Evolutionary conservation across 148 eudicot species (phyloP), one percentile per base, ranked within the genome.

Genomic region (Fagopyrum esculentum): DNA sequence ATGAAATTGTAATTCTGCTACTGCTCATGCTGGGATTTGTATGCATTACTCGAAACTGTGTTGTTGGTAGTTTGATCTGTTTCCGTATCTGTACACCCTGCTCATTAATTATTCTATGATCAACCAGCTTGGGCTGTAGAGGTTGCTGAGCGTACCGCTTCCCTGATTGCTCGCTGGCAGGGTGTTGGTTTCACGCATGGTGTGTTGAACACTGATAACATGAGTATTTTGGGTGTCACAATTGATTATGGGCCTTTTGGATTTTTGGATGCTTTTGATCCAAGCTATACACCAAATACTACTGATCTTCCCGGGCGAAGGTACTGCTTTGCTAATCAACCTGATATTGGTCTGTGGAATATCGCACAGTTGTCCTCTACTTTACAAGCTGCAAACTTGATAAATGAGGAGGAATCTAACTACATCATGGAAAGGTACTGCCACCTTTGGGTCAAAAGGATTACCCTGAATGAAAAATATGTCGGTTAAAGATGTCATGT

Each of bases 141-240:
- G 83, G 91, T 96, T 84, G 98, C 98, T 75, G 99, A 96, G 82
- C 94, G 88, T 74, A 96, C 99, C 74, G 99, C 99, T 76, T 89
- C 94, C 83, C 82, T 92, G 86, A 74, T 96, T 80, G 98, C 98
- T 44, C 77, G 91, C 48, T 96, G 99, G 99, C 99, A 96, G 88
- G 99, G 99, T 64, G 99, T 96, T 77, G 99, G 99, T 63, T 96
- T 96, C 84, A 96, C 99, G 11, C 99, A 96, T 81, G 99, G 99
- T 45, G 99, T 96, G 84, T 81, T 96, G 81, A 96, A 96, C 83
- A 96, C 99, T 0, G 99, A 96, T 84, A 96, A 96, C 81, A 96
- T 96, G 99, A 96, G 99, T 79, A 86, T 92, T 66, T 75, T 96
- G 82, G 99, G 99, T 72, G 92, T 96, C 79, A 92, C 97, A 43